These are phyloP conservation scores for Alternaria atra DNA, from an alignment of 2,329 filamentous ascomycete species.

Conservation along the genomic window DNA sequence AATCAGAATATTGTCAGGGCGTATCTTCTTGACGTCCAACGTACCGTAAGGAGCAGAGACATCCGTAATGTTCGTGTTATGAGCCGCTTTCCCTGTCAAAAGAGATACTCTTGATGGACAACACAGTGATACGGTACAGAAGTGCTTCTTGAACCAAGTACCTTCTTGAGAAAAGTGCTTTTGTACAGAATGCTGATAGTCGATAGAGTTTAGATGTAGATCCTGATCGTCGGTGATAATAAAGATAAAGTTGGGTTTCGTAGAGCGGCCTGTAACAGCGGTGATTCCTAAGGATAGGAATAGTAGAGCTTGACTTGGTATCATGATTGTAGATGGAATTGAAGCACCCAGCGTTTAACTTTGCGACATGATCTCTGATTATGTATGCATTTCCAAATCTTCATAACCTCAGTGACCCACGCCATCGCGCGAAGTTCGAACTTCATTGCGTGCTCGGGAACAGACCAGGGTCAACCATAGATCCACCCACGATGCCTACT, in stretches of 20 bases:
- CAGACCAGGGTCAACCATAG: neutral
- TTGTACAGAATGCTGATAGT: conserved; percentile 67
- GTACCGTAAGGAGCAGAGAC: conserved; percentile 63
- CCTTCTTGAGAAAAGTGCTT: conserved; percentile 67
- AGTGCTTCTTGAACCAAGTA: conserved; percentile 69
- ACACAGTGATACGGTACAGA: conserved; percentile 72
- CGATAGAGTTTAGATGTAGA: conserved; percentile 66
- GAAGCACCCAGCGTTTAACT: neutral
- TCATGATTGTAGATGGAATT: neutral
- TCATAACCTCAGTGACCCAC: neutral
- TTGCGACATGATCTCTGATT: neutral
- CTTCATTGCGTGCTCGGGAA: conserved; percentile 5
- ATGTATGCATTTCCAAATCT: neutral
- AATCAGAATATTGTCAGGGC: conserved; percentile 3
- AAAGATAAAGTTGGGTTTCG: conserved; percentile 67
- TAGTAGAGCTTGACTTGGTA: neutral
- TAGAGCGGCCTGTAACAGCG: conserved; percentile 2
- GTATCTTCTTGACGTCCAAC: neutral
- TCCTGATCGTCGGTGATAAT: conserved; percentile 76
- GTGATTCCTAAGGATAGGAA: neutral
- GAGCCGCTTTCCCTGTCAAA: conserved; percentile 71
- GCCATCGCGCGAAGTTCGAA: conserved; percentile 3
- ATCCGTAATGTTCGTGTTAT: conserved; percentile 76
- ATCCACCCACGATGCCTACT: neutral
- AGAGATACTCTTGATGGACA: conserved; percentile 73